A percentile compares a stretch with the other conserved stretches of the same genome.
Conservation (phyloP, 768 basidiomycete species). For the Amanita muscaria region DNA sequence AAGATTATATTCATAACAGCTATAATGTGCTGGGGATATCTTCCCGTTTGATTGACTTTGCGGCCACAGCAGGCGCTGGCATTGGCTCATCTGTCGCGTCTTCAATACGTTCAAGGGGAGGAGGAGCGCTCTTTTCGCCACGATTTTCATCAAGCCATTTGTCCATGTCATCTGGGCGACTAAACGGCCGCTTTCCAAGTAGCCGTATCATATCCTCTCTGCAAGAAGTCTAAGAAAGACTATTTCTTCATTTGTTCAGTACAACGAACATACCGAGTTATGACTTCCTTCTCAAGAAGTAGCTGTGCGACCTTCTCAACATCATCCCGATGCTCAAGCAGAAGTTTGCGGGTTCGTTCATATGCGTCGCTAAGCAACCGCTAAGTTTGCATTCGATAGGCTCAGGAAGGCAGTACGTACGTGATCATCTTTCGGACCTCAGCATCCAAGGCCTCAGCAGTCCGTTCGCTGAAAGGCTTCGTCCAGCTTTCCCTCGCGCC, state of each 20-base stretch:
- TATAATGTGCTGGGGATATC: neutral
- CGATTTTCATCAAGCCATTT: constrained; percentile 88
- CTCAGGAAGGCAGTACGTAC: constrained; percentile 22
- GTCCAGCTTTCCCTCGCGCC: constrained; percentile 83
- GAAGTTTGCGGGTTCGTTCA: constrained; percentile 68
- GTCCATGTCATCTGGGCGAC: constrained; percentile 88
- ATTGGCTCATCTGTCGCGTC: constrained; percentile 28
- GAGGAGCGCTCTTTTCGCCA: constrained; percentile 54
- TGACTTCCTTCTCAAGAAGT: constrained; percentile 90
- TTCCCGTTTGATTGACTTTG: constrained; percentile 18
- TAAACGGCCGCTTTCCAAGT: constrained; percentile 77
- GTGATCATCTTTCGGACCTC: constrained; percentile 96
- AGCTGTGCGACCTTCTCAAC: constrained; percentile 92
- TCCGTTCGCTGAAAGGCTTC: constrained; percentile 98
- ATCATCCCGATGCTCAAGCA: constrained; percentile 74
- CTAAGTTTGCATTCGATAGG: constrained; percentile 4
- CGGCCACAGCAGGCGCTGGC: constrained; percentile 42
- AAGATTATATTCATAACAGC: neutral
- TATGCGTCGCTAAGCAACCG: constrained; percentile 55
- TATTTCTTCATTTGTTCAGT: neutral
- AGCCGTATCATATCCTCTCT: constrained; percentile 85
- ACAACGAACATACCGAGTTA: constrained; percentile 61
- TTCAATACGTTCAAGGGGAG: constrained; percentile 43
- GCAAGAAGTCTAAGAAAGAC: constrained; percentile 10
- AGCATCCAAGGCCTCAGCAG: constrained; percentile 84